A percentile compares a stretch with the other conserved stretches of the same genome.
phyloP scores from a whole-genome alignment of 768 basidiomycete species.

The Psilocybe tampanensis region DNA sequence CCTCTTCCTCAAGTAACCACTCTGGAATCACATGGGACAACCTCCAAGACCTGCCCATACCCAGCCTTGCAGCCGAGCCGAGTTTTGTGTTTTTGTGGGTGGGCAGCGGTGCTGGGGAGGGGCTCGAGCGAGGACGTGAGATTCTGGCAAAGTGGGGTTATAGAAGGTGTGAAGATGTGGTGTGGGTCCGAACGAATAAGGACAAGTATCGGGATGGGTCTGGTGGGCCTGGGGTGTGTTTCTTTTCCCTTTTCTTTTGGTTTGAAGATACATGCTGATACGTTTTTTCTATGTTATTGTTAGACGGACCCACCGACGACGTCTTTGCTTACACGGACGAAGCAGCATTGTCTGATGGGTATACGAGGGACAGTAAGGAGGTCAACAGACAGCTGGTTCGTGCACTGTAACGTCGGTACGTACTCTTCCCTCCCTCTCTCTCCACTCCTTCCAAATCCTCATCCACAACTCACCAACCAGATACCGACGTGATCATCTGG shows the following conservation, averaged over 20 bases:
- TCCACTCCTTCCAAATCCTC: not conserved
- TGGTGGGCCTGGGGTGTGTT: conserved; percentile 72
- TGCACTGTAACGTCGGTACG: conserved; percentile 96
- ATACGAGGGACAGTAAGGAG: conserved; percentile 96
- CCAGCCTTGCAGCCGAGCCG: conserved; percentile 84
- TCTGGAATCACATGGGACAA: conserved; percentile 75
- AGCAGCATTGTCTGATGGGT: conserved; percentile 97
- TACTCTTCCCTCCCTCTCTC: not conserved
- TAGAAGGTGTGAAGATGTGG: conserved; percentile 94
- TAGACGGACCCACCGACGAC: conserved; percentile 87
- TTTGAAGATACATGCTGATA: conserved; percentile 4
- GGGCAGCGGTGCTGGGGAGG: conserved; percentile 87
- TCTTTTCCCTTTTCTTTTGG: not conserved
- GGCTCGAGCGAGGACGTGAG: conserved; percentile 90
- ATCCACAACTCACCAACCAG: no score
- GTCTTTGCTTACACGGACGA: conserved; percentile 84
- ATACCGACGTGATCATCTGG: conserved; percentile 97
- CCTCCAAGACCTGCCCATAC: conserved; percentile 80
- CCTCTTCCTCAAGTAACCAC: conserved; percentile 69
- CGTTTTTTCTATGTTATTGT: conserved; percentile 3
- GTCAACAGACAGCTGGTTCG: conserved; percentile 94
- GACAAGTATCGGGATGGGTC: conserved; percentile 44
- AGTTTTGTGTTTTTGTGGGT: conserved; percentile 97
- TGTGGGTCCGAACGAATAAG: conserved; percentile 95
- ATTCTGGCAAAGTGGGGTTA: conserved; percentile 94